These are phyloP conservation scores for Penicillium silybi DNA, from an alignment of 495 filamentous ascomycete genomes.

Conservation along the genomic window DNA sequence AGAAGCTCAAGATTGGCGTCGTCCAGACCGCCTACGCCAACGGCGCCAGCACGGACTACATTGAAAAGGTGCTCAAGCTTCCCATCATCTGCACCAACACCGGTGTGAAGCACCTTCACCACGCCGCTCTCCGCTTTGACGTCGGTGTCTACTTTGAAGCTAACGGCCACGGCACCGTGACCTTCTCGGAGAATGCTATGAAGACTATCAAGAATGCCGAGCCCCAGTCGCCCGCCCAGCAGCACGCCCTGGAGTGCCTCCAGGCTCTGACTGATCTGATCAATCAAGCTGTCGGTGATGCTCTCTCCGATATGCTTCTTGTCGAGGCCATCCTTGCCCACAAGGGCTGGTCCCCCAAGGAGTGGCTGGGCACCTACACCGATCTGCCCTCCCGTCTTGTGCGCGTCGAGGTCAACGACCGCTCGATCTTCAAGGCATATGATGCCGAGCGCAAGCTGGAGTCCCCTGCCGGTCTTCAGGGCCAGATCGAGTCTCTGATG, in stretches of 20 bases:
- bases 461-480: conserved; percentile 72
- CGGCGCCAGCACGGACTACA: conserved; percentile 88
- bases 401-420: conserved; percentile 82
- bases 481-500: conserved; percentile 78
- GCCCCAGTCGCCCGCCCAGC: conserved; percentile 88
- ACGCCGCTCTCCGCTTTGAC: conserved; percentile 85
- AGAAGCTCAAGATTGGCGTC: conserved; percentile 82
- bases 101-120: conserved; percentile 95
- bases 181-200: conserved; percentile 81
- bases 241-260: conserved; percentile 76
- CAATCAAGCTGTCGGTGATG: conserved; percentile 97
- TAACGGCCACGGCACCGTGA: conserved; percentile 94
- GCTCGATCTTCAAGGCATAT: conserved; percentile 80
- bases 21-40: conserved; percentile 98
- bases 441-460: conserved; percentile 88
- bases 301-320: conserved; percentile 91
- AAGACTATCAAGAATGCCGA: conserved; percentile 70
- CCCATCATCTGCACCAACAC: conserved; percentile 91
- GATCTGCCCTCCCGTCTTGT: conserved; percentile 94
- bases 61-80: conserved; percentile 80
- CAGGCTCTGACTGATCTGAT: conserved; percentile 80
- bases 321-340: conserved; percentile 95
- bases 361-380: conserved; percentile 92
- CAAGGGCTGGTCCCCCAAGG: conserved; percentile 83
- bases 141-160: conserved; percentile 98